A percentile compares a stretch with the other conserved stretches of the same genome.
Evolutionary conservation across 2,329 filamentous ascomycete genomes (phyloP).

Genomic region (Capronia coronata): DNA sequence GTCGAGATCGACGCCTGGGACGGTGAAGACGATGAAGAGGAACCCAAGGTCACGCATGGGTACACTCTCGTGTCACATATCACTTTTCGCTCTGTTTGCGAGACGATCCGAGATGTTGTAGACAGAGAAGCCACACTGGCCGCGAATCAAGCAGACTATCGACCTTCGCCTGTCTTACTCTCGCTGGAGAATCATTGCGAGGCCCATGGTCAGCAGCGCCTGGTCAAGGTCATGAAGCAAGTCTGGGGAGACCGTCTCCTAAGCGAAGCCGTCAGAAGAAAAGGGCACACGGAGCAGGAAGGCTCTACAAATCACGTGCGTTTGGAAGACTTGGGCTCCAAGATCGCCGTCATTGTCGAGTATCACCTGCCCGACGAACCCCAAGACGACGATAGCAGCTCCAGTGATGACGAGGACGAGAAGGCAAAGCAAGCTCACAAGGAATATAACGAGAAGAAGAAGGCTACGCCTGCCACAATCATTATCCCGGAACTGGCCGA

Average conservation of each 20-base stretch:
- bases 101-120: slow-evolving; percentile 26
- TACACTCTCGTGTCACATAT: slow-evolving; percentile 26
- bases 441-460: slow-evolving; percentile 24
- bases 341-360: slow-evolving; percentile 28
- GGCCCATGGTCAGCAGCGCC: slow-evolving; percentile 21
- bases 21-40: slow-evolving; percentile 20
- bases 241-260: slow-evolving; percentile 26
- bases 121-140: slow-evolving; percentile 21
- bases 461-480: slow-evolving; percentile 11
- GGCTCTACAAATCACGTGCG: slow-evolving; percentile 23
- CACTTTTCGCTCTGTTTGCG: slow-evolving; percentile 25
- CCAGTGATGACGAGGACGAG: slow-evolving; percentile 13
- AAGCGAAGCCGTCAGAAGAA: slow-evolving; percentile 22
- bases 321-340: slow-evolving; percentile 25
- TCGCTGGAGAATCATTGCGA: slow-evolving; percentile 27
- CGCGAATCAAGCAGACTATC: slow-evolving; percentile 10
- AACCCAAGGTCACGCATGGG: slow-evolving; percentile 29
- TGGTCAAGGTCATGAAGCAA: slow-evolving; percentile 26
- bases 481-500: slow-evolving; percentile 28
- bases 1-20: slow-evolving; percentile 29
- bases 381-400: slow-evolving; percentile 5
- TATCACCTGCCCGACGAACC: slow-evolving; percentile 25
- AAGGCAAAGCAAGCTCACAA: slow-evolving; percentile 15
- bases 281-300: slow-evolving; percentile 23
- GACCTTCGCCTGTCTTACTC: slow-evolving; percentile 22